Evolutionary conservation across 2,329 filamentous ascomycete genomes (phyloP).

Genomic region (Pleurostoma richardsiae): DNA sequence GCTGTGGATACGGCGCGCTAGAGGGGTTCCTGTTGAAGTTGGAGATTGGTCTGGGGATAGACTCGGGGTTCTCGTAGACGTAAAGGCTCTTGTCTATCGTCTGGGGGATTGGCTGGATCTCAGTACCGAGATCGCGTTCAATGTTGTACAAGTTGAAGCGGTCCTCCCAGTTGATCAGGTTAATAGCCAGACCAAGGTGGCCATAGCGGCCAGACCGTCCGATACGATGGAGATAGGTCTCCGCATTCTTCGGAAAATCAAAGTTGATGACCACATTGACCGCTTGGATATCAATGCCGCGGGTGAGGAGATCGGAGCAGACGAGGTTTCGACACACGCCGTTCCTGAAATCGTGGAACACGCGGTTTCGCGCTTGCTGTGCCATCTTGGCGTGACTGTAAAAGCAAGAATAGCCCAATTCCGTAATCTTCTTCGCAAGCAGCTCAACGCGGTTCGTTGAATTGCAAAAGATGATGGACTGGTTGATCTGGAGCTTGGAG

Average conservation of each 20-base stretch:
- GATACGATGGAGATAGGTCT: slow-evolving; percentile 97
- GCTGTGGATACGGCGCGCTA: slow-evolving; percentile 7
- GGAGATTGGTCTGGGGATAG: slow-evolving; percentile 76
- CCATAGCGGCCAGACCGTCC: slow-evolving; percentile 96
- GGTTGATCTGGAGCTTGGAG: slow-evolving; percentile 98
- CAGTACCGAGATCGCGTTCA: slow-evolving; percentile 92
- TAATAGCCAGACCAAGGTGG: slow-evolving; percentile 95
- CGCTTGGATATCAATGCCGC: slow-evolving; percentile 98
- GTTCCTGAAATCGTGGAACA: slow-evolving; percentile 98
- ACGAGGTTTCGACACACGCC: slow-evolving; percentile 97
- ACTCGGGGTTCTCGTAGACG: slow-evolving; percentile 95
- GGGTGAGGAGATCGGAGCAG: slow-evolving; percentile 93
- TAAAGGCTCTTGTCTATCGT: slow-evolving; percentile 97
- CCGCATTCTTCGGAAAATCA: slow-evolving; percentile 98
- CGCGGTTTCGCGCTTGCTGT: slow-evolving; percentile 92
- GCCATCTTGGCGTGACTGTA: slow-evolving; percentile 99
- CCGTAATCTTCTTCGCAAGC: slow-evolving; percentile 97
- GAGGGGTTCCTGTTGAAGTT: slow-evolving; percentile 30
- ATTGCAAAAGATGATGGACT: slow-evolving; percentile 99
- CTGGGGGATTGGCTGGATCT: slow-evolving; percentile 93
- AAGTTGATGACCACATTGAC: slow-evolving; percentile 99
- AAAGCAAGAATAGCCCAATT: slow-evolving; percentile 98
- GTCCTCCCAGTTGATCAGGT: slow-evolving; percentile 99
- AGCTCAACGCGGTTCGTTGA: slow-evolving; percentile 97
- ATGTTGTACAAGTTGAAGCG: slow-evolving; percentile 99